Conservation (phyloP, 2,329 filamentous ascomycete species). For the Colletotrichum magnum region DNA sequence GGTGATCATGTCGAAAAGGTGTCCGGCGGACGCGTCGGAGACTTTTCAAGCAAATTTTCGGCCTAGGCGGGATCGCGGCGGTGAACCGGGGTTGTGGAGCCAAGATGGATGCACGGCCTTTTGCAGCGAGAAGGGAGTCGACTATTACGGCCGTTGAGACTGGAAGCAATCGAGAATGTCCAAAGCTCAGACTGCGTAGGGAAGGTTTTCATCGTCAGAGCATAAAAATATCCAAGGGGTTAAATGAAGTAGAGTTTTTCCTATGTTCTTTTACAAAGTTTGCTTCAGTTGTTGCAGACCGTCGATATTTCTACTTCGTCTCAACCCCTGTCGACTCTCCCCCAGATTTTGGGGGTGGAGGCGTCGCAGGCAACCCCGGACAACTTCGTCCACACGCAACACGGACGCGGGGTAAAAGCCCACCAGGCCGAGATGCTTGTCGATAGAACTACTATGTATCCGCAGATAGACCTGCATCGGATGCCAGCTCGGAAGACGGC, state of each 20-base stretch:
- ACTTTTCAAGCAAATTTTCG: slow-evolving; percentile 19
- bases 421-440: slow-evolving; percentile 21
- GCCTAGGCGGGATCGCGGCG: slow-evolving; percentile 8
- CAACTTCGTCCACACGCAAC: slow-evolving; percentile 22
- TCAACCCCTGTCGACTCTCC: background rate
- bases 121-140: background rate
- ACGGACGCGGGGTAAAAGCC: slow-evolving; percentile 37
- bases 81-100: background rate
- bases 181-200: background rate
- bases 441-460: background rate
- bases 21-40: background rate
- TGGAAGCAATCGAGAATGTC: background rate
- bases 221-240: no score
- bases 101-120: slow-evolving; percentile 5
- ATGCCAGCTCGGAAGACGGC: slow-evolving; percentile 22
- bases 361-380: slow-evolving; percentile 28
- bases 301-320: slow-evolving; percentile 16
- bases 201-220: no score
- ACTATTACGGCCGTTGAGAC: background rate
- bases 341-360: slow-evolving; percentile 20
- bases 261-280: no score
- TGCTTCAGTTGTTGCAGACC: background rate
- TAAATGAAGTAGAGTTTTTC: no score
- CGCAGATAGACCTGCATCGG: slow-evolving; percentile 11
- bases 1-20: slow-evolving; percentile 15